phyloP scores from a whole-genome alignment of 2,329 filamentous ascomycete genomes.

The Scortechinia acanthostroma region DNA sequence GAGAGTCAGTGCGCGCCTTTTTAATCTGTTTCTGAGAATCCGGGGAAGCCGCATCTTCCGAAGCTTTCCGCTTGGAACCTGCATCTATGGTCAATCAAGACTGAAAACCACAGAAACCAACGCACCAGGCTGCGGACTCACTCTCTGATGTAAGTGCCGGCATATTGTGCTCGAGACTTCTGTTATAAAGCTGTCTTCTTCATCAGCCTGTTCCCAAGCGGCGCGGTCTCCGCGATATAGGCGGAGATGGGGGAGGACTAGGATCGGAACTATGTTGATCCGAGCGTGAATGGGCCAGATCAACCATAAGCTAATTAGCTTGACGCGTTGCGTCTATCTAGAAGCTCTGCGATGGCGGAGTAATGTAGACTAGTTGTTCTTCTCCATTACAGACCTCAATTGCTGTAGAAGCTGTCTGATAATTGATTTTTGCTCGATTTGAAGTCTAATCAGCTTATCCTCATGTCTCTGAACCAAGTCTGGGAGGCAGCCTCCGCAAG shows the following conservation, averaged over 20 bases:
- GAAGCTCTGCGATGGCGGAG: too few species aligned
- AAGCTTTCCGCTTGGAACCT: slow-evolving; percentile 34
- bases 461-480: slow-evolving; percentile 68
- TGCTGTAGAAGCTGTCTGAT: slow-evolving; percentile 1
- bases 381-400: slow-evolving; percentile 1
- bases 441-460: slow-evolving; percentile 40
- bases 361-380: too few species aligned
- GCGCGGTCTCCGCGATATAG: neutral
- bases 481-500: slow-evolving; percentile 88
- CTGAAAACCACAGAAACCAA: neutral
- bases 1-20: slow-evolving; percentile 37
- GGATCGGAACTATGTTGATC: neutral
- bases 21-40: slow-evolving; percentile 31
- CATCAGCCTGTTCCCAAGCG: neutral
- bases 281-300: neutral
- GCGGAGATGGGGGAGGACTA: neutral
- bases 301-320: neutral
- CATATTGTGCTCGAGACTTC: neutral
- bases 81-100: neutral
- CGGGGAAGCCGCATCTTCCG: slow-evolving; percentile 30
- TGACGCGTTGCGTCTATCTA: too few species aligned
- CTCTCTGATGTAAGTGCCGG: neutral
- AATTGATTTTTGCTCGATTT: slow-evolving; percentile 32
- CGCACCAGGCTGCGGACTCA: neutral
- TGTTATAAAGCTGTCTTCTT: neutral